Conservation (phyloP, 2,329 filamentous ascomycete genomes). For the Colletotrichum cuscutae region DNA sequence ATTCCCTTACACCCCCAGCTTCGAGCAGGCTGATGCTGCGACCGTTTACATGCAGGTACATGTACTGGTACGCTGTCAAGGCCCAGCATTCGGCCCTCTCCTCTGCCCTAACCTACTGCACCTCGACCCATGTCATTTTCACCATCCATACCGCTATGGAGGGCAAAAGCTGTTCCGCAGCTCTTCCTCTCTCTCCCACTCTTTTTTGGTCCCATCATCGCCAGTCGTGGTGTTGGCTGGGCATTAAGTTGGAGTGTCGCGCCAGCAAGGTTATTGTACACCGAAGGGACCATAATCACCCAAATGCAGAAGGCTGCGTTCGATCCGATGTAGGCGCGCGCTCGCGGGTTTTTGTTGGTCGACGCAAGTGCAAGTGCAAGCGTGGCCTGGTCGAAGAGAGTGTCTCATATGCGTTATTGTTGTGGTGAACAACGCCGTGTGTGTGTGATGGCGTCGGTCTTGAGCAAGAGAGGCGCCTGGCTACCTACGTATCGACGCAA, state of each 20-base stretch:
- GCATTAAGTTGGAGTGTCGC: constrained; percentile 13
- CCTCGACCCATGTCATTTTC: constrained; percentile 21
- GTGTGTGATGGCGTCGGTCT: constrained; percentile 1
- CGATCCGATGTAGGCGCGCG: background rate
- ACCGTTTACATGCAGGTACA: constrained; percentile 30
- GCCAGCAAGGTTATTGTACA: constrained; percentile 10
- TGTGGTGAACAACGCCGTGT: background rate
- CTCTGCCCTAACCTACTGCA: constrained; percentile 24
- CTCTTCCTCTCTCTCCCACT: background rate
- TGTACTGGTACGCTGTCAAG: constrained; percentile 27
- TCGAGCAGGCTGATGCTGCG: constrained; percentile 9
- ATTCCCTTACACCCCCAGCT: constrained; percentile 1
- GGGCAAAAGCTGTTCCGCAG: background rate
- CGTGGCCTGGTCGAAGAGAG: background rate
- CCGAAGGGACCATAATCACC: background rate
- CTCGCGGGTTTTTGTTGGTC: constrained; percentile 11
- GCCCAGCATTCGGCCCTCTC: constrained; percentile 19
- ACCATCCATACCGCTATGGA: constrained; percentile 1
- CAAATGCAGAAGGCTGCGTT: constrained; percentile 13
- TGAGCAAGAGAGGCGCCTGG: constrained; percentile 20
- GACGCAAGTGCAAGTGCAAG: constrained; percentile 20
- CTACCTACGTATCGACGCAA: background rate
- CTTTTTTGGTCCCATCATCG: constrained; percentile 4
- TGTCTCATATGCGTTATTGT: background rate
- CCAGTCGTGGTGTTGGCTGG: constrained; percentile 23